Evolutionary conservation across 2,329 filamentous ascomycete species (phyloP), one percentile per base, ranked within the genome.

Genomic region (Colletotrichum tofieldiae): DNA sequence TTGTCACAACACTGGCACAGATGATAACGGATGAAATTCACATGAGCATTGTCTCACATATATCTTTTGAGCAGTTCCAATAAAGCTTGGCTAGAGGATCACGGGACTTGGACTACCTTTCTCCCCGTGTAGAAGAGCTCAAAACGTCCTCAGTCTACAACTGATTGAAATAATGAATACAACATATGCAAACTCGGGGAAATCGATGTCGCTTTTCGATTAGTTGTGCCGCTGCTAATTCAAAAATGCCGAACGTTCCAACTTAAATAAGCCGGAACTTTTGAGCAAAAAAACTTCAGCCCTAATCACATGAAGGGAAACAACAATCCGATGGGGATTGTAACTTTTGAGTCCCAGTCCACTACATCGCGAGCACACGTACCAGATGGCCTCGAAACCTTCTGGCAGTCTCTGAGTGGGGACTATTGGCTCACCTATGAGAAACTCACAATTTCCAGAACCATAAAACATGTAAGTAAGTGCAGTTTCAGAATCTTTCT

Each of bases 391-490:
- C 16, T 56, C 2, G 32, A 39, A 56, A 35, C 32, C n/a, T 56
- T 39, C 20, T n/a, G 35, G 20, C 7, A 16, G 29, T 37, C 29
- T 14, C 26, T 6, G 32, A 18, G 52, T 55, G 32, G 12, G 20
- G 35, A 39, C 54, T 23, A 56, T 20, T 12, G 12, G 39, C 2
- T 23, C 54, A 9, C 32, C 9, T 55, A 7, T n/a, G 11, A 16
- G 20, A 56, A 6, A 37, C 20, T 14, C 20, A 37, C 1, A 16
- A 16, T 20, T 23, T 9, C 32, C n/a, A 5, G 6, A 56, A 56
- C 7, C n/a, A 23, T 5, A 32, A 1, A 2, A 9, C 5, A 39
- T 9, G 5, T 1, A 23, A 16, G 1, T 9, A 23, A 1, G 20
- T 39, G 39, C 32, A 8, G 3, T 1, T 23, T 3, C 16, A 39